Conservation (phyloP, 257 asterid genomes). For the Nicotiana paniculata region DNA sequence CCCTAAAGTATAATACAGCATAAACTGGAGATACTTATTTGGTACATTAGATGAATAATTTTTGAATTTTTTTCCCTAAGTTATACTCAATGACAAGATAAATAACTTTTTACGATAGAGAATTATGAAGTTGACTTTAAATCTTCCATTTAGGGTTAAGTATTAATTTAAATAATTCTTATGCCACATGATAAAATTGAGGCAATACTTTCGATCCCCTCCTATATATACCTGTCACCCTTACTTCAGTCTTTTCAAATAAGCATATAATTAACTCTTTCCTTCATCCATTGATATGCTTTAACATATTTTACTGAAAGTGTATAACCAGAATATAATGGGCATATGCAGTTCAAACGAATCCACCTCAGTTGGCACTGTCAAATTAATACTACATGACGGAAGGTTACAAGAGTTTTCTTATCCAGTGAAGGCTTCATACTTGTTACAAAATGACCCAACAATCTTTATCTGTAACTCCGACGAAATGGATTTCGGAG, state of each 20-base stretch:
- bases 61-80: no score
- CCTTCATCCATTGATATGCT: neutral
- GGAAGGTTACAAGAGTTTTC: constrained; percentile 82
- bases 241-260: neutral
- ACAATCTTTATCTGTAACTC: constrained; percentile 70
- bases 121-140: neutral
- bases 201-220: constrained; percentile 24
- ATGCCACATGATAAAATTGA: constrained; percentile 22
- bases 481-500: constrained; percentile 89
- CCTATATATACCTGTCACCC: neutral
- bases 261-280: neutral
- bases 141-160: neutral
- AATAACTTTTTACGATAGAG: neutral
- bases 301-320: neutral
- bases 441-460: constrained; percentile 61
- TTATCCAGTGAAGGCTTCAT: constrained; percentile 68
- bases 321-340: constrained; percentile 21
- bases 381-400: constrained; percentile 61
- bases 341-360: constrained; percentile 88
- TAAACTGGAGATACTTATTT: no score
- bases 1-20: no score
- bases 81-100: no score
- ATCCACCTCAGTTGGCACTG: constrained; percentile 61
- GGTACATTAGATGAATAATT: no score
- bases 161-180: neutral